Conservation (phyloP, 768 basidiomycete genomes). For the Hericium coralloides region DNA sequence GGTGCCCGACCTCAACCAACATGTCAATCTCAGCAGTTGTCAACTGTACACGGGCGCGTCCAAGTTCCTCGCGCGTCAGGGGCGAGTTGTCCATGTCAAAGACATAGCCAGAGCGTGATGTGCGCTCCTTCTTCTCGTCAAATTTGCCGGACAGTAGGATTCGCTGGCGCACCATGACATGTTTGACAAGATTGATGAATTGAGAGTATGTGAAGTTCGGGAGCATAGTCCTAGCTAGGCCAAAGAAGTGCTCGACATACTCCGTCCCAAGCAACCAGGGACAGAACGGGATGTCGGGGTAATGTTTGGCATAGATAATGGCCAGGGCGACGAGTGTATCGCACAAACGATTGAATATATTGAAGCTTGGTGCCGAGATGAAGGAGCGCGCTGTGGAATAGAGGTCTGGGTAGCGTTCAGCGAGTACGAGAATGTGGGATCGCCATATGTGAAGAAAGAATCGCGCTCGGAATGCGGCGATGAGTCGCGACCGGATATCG, state of each 20-base stretch:
- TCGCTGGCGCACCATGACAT: slow-evolving; percentile 19
- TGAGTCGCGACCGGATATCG: too few species aligned
- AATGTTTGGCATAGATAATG: slow-evolving; percentile 12
- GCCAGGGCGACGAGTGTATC: slow-evolving; percentile 17
- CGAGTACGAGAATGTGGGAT: slow-evolving; percentile 10
- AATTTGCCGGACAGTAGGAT: slow-evolving; percentile 13
- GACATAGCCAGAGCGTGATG: slow-evolving; percentile 14
- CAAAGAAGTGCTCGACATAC: slow-evolving; percentile 16
- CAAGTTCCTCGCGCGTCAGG: slow-evolving; percentile 1
- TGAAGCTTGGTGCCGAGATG: slow-evolving; percentile 19
- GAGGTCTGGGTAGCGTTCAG: slow-evolving; percentile 14
- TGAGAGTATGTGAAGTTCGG: slow-evolving; percentile 22
- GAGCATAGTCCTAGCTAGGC: slow-evolving; percentile 11
- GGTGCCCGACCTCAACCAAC: background rate
- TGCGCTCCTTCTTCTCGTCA: slow-evolving; percentile 7
- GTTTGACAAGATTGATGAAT: slow-evolving; percentile 19
- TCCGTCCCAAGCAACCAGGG: slow-evolving; percentile 17
- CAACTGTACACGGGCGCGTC: background rate
- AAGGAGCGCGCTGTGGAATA: slow-evolving; percentile 15
- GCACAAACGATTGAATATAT: slow-evolving; percentile 22
- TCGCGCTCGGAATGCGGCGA: slow-evolving; percentile 3
- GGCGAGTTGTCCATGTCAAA: slow-evolving; percentile 14
- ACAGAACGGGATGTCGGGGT: slow-evolving; percentile 19
- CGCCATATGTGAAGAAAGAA: slow-evolving; percentile 19
- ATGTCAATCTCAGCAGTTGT: background rate